A percentile compares a stretch with the other conserved stretches of the same genome.
These are phyloP conservation scores for Atractiella rhizophila DNA, from an alignment of 768 basidiomycete genomes.

Conservation along the genomic window DNA sequence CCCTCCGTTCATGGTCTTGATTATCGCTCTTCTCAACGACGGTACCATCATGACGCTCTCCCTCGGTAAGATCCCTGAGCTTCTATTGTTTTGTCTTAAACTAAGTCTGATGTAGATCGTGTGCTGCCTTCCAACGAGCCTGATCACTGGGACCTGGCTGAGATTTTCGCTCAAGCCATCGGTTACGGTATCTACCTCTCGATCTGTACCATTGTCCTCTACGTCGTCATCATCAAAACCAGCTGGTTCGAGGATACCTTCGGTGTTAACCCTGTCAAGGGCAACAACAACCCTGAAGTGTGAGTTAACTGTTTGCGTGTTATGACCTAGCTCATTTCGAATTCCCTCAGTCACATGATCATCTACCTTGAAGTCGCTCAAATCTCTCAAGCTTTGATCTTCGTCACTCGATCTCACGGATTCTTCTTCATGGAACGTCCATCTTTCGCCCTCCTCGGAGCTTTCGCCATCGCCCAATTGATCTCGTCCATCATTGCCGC, in stretches of 20 bases:
- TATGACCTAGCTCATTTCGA: conserved; percentile 47
- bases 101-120: conserved; percentile 38
- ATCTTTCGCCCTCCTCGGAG: conserved; percentile 59
- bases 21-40: conserved; percentile 88
- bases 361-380: conserved; percentile 92
- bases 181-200: conserved; percentile 90
- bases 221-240: conserved; percentile 52
- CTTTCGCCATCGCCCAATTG: conserved; percentile 81
- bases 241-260: conserved; percentile 73
- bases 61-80: conserved; percentile 1
- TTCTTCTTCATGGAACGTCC: conserved; percentile 97
- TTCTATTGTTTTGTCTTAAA: not conserved
- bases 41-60: conserved; percentile 98
- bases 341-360: too few relatives aligned
- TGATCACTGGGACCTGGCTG: conserved; percentile 82
- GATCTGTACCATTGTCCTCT: conserved; percentile 34
- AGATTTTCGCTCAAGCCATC: conserved; percentile 86
- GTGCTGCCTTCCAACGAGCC: conserved; percentile 78
- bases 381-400: conserved; percentile 70
- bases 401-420: conserved; percentile 20
- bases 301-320: conserved; percentile 24
- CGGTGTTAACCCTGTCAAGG: conserved; percentile 33
- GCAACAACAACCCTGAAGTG: conserved; percentile 15
- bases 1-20: conserved; percentile 98
- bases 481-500: conserved; percentile 86